phyloP scores from a whole-genome alignment of 768 basidiomycete genomes.

The Collybia sordida region DNA sequence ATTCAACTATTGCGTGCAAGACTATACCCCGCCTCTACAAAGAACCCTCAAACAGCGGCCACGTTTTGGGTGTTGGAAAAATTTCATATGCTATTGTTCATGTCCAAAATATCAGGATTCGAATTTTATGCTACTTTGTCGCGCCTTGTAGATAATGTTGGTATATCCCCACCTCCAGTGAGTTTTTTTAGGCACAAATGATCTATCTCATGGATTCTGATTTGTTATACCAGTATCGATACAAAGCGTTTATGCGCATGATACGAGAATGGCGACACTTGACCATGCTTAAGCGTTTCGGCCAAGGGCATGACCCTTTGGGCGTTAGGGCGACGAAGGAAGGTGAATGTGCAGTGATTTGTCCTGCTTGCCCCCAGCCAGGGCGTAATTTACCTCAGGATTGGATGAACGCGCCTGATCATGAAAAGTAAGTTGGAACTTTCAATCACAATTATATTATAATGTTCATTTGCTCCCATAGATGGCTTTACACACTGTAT shows the following conservation, averaged over 20 bases:
- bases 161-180: background rate
- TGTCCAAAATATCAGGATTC: background rate
- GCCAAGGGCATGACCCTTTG: background rate
- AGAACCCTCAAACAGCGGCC: background rate
- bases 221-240: background rate
- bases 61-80: background rate
- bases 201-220: background rate
- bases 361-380: background rate
- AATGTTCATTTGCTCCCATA: background rate
- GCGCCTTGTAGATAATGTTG: background rate
- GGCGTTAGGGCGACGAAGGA: background rate
- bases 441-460: too few species aligned
- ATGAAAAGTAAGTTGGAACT: slow-evolving; percentile 13
- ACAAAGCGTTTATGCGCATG: background rate
- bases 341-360: background rate
- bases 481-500: slow-evolving; percentile 6
- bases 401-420: background rate
- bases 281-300: background rate
- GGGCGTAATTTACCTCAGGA: too few species aligned
- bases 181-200: background rate
- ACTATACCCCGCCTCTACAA: background rate
- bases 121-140: background rate
- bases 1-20: background rate
- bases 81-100: background rate
- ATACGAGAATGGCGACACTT: background rate